These are phyloP conservation scores for Domatiomyces globalis DNA, from an alignment of 2,329 filamentous ascomycete genomes.

Conservation along the genomic window DNA sequence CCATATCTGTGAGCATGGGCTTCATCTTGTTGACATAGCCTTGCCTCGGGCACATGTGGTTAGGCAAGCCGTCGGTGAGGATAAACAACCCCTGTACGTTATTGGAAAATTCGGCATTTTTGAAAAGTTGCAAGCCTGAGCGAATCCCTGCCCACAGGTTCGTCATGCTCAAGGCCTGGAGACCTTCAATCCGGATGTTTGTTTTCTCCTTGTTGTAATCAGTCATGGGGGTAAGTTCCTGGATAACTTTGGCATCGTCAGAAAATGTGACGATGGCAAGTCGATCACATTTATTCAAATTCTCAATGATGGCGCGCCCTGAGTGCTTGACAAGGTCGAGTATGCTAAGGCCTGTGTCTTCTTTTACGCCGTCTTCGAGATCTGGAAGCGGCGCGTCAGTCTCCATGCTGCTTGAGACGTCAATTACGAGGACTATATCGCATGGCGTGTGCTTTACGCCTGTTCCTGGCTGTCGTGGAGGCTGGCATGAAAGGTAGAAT, in stretches of 20 bases:
- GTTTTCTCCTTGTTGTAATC: slow-evolving; percentile 31
- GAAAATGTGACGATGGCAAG: slow-evolving; percentile 46
- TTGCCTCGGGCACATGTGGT: slow-evolving; percentile 38
- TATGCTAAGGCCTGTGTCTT: slow-evolving; percentile 39
- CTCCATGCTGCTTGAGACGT: slow-evolving; percentile 46
- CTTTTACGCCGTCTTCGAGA: slow-evolving; percentile 21
- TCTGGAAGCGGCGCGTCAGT: slow-evolving; percentile 33
- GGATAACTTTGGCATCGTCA: slow-evolving; percentile 29
- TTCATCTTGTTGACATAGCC: slow-evolving; percentile 43
- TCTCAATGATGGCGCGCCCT: slow-evolving; percentile 43
- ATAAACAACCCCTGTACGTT: slow-evolving; percentile 23
- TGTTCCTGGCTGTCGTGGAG: slow-evolving; percentile 13
- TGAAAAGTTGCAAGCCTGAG: slow-evolving; percentile 38
- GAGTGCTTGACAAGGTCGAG: slow-evolving; percentile 49
- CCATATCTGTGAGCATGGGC: slow-evolving; percentile 20
- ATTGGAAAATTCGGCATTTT: slow-evolving; percentile 18
- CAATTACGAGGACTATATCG: slow-evolving; percentile 49
- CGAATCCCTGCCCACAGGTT: slow-evolving; percentile 47
- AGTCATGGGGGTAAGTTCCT: slow-evolving; percentile 37
- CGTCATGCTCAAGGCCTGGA: slow-evolving; percentile 31
- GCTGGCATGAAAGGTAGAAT: slow-evolving; percentile 11
- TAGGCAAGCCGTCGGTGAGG: slow-evolving; percentile 32
- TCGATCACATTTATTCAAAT: slow-evolving; percentile 40
- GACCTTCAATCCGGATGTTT: slow-evolving; percentile 29
- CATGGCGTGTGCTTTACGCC: slow-evolving; percentile 32